phyloP scores from a whole-genome alignment of 768 basidiomycete genomes.

The Lentinula lateritia region DNA sequence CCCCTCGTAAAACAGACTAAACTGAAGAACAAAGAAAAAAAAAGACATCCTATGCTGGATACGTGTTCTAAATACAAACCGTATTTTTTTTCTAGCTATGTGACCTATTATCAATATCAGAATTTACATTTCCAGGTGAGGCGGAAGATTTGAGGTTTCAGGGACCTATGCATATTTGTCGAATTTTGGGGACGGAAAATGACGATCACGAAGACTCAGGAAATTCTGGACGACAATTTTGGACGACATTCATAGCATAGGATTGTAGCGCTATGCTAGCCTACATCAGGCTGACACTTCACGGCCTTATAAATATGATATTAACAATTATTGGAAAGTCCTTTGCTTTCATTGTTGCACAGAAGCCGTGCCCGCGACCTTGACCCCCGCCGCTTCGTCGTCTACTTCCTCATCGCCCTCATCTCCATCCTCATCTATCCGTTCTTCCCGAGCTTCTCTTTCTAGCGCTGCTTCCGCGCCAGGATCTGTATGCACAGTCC shows the following conservation, averaged over 20 bases:
- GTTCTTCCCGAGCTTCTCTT: conserved; percentile 7
- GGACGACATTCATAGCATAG: not conserved
- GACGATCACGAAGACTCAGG: no score
- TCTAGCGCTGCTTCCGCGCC: conserved; percentile 8
- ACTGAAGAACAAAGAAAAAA: not conserved
- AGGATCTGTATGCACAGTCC: conserved; percentile 15
- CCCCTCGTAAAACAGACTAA: conserved; percentile 1
- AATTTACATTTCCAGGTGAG: no score
- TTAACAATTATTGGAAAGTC: not conserved
- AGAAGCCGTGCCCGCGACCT: not conserved
- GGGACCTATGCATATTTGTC: no score
- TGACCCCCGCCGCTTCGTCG: conserved; percentile 11
- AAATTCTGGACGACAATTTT: no score
- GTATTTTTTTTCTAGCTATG: no score
- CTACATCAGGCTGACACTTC: not conserved
- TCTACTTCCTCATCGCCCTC: conserved; percentile 28
- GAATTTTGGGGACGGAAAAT: no score
- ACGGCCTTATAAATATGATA: no score
- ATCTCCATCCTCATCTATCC: conserved; percentile 15
- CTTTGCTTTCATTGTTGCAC: not conserved
- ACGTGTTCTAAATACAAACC: no score
- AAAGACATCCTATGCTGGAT: not conserved
- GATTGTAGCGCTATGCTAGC: not conserved
- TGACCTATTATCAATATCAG: no score
- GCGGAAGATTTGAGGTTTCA: no score